These are phyloP conservation scores for Ogataea hybrid DNA, from an alignment of 1,139 yeast species.

Conservation along the genomic window DNA sequence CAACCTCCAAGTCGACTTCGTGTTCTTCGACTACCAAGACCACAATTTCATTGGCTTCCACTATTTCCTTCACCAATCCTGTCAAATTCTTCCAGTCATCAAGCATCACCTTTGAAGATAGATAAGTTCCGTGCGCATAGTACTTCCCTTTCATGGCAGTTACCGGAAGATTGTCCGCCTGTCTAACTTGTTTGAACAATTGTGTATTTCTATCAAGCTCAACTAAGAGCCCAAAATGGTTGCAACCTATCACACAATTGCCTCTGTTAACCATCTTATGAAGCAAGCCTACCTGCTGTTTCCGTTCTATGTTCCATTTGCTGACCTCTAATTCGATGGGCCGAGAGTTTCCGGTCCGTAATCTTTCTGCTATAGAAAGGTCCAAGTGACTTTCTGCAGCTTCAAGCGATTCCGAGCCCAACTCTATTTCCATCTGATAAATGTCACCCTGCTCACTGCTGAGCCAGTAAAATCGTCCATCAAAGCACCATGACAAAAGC, in stretches of 20 bases:
- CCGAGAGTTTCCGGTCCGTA: background rate
- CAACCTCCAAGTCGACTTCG: slow-evolving; percentile 4
- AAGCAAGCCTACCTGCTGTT: slow-evolving; percentile 2
- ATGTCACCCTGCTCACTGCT: slow-evolving; percentile 13
- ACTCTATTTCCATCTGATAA: slow-evolving; percentile 3
- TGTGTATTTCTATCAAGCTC: background rate
- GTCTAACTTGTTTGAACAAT: background rate
- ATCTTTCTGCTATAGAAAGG: slow-evolving; percentile 13
- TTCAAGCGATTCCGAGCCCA: slow-evolving; percentile 4
- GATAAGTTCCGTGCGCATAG: slow-evolving; percentile 2
- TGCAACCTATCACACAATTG: slow-evolving; percentile 1
- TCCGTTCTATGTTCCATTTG: slow-evolving; percentile 9
- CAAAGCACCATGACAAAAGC: slow-evolving; percentile 9
- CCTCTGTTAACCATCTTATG: slow-evolving; percentile 1
- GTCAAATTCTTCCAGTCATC: background rate
- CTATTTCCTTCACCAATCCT: slow-evolving; percentile 6
- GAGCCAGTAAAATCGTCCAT: slow-evolving; percentile 5
- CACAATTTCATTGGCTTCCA: background rate
- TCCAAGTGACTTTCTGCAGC: slow-evolving; percentile 4
- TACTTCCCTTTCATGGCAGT: background rate
- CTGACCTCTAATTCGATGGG: slow-evolving; percentile 5
- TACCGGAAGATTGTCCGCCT: background rate
- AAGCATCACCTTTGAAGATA: background rate
- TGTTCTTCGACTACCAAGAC: slow-evolving; percentile 4
- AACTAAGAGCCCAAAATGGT: slow-evolving; percentile 4